Evolutionary conservation across 768 basidiomycete genomes (phyloP), one percentile per base, ranked within the genome.

Genomic region (Tylopilus sp.): DNA sequence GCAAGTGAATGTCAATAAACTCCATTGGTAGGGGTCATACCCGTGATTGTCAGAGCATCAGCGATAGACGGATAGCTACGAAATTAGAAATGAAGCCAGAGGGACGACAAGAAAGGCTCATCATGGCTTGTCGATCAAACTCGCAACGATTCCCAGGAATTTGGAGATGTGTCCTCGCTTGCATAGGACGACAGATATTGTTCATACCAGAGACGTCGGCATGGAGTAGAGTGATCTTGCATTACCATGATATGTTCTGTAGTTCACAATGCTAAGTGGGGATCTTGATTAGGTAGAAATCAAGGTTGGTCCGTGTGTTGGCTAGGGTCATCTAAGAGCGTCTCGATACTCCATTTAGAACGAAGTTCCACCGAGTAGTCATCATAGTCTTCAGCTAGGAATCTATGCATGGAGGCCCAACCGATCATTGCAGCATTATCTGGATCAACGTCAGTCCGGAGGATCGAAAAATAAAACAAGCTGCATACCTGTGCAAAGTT

Each of bases 401-500:
- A 89, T 13, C 93, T 82, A 60, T 86, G 73, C 79, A 95, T 87
- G 0, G 90, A 86, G 4, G 94, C 89, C 89, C 88, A 96, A 3
- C 82, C 96, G 59, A 98, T 90, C 96, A 98, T 98, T 10, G 83
- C 95, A 1, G 96, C 96, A 67, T 98, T 98, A 63, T 98, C 96
- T 95, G 58, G 21, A 22, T 31, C 16, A 26, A 21, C 42, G 13
- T 34, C 22, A 38, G 47, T 34, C 48, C 25, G 36, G 14, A 48
- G 6, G 30, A 26, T 25, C 21, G n/a, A 19, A 10, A 2, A 22
- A 49, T 24, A 8, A 29, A 28, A 21, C 4, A 16, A 16, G 19
- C 7, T 34, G 2, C 74, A 49, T 52, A 89, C 92, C 92, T 64
- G 92, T 96, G 64, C 94, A 98, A 3, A 95, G 73, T 12, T 75